Evolutionary conservation across 1,284 basidiomycete genomes (phyloP).

Genomic region (Trametes pubescens): DNA sequence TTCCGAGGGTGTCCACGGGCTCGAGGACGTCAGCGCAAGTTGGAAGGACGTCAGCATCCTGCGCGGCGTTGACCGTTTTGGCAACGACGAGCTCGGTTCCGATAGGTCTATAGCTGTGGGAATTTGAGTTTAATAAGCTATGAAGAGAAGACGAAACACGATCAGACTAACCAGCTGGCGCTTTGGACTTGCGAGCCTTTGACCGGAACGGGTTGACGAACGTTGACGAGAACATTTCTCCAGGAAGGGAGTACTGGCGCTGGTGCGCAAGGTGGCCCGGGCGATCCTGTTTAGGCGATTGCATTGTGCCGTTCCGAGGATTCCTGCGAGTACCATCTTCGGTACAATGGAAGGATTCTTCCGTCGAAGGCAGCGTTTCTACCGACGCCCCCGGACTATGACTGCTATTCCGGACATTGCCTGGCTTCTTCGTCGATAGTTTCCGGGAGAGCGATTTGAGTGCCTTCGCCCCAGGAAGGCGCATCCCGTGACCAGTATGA

Average conservation of each 20-base stretch:
- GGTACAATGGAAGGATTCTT: background rate
- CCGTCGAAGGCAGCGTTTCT: background rate
- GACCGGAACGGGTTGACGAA: conserved; percentile 38
- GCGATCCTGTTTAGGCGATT: background rate
- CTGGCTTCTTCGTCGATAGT: conserved; percentile 16
- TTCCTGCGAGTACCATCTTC: background rate
- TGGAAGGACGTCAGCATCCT: conserved; percentile 28
- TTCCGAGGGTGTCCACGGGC: background rate
- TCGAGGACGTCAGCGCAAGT: conserved; percentile 12
- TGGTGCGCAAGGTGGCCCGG: conserved; percentile 15
- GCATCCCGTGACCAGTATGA: conserved; percentile 10
- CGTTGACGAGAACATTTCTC: conserved; percentile 30
- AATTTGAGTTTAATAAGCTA: background rate
- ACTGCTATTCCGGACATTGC: background rate
- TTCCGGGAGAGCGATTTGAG: conserved; percentile 25
- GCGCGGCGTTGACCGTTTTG: conserved; percentile 15
- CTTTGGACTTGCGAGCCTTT: conserved; percentile 29
- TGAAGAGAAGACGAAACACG: background rate
- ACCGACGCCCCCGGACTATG: conserved; percentile 4
- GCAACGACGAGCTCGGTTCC: conserved; percentile 12
- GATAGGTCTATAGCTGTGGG: conserved; percentile 3
- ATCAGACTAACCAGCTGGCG: conserved; percentile 21
- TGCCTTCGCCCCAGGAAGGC: conserved; percentile 21
- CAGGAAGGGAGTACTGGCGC: conserved; percentile 13
- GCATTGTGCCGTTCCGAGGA: background rate